Base-by-base conservation (phyloP, 2,329 filamentous ascomycete species). In the Triangularia verruculosa region DNA sequence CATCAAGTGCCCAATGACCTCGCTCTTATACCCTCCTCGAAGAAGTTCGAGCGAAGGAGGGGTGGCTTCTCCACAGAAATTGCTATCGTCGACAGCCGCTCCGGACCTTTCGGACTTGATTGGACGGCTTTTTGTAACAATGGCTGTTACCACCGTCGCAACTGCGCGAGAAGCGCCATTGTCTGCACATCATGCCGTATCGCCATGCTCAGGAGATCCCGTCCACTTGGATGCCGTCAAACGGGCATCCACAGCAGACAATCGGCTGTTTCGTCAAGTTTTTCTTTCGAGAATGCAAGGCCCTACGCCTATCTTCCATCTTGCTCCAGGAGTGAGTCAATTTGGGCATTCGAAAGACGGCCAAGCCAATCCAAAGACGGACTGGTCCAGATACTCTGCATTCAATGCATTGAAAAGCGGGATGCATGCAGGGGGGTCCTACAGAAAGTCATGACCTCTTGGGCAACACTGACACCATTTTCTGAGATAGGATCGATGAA, bases 131-230 rank as follows among this genome's bases (percentile, higher is more conserved):
- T 30, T 32, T 27, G 28, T 61, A 51, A 56, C 52, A 57, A 61
- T 39, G 52, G 39, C 20, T 63, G 56, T 60, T 61, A 64, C 47
- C 64, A 67, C 52, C 58, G 61, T 68, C 66, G 67, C 68, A 67
- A 67, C 64, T 68, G 67, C 68, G 67, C 66, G 59, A 71, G 43
- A 47, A 47, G 39, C 39, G 39, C 39, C n/a, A 47, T n/a, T 54
- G 66, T 67, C 66, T 69, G 68, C 69, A 69, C 69, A 63, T 68
- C 65, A 67, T 69, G 64, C 66, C 59, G 64, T 66, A 62, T 68
- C 58, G 62, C 67, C 66, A 61, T 67, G 43, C 39, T 64, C 65
- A 61, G 66, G 60, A 55, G 57, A 39, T 59, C 47, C 63, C 43
- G 62, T 66, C 59, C 20, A 47, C 39, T 47, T 47, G 57, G 64